These are phyloP conservation scores for Chrysanthemum seticuspe DNA, from an alignment of 129 eudicot species.

Conservation along the genomic window DNA sequence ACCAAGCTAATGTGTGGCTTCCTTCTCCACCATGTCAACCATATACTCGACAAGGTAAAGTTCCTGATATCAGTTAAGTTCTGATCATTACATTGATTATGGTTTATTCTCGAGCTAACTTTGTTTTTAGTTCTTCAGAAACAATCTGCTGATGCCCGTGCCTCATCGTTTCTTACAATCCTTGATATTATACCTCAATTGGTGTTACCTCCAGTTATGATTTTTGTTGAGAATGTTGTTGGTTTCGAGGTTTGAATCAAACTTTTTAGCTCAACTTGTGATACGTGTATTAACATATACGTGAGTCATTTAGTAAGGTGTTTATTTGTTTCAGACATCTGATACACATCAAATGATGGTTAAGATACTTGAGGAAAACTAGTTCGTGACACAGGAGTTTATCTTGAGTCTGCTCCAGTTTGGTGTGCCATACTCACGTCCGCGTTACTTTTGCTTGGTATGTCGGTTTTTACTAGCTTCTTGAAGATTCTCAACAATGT, in stretches of 20 bases:
- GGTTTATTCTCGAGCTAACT: conserved; percentile 23
- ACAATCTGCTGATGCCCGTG: conserved; percentile 94
- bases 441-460: conserved; percentile 98
- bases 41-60: conserved; percentile 94
- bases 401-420: conserved; percentile 94
- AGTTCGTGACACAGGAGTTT: conserved; percentile 80
- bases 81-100: too few relatives aligned
- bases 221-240: conserved; percentile 95
- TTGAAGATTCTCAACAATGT: neutral
- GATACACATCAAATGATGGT: conserved; percentile 81
- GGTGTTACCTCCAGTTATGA: conserved; percentile 73
- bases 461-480: conserved; percentile 26
- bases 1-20: conserved; percentile 84
- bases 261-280: neutral
- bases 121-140: conserved; percentile 79
- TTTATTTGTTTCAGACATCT: conserved; percentile 57
- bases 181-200: conserved; percentile 79
- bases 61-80: neutral
- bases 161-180: conserved; percentile 78
- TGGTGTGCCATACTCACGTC: conserved; percentile 93
- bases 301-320: neutral
- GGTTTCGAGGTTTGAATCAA: conserved; percentile 81
- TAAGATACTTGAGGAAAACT: conserved; percentile 56
- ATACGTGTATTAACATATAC: neutral
- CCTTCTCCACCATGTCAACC: conserved; percentile 99